These are phyloP conservation scores for Tardiomyces digboiensis DNA, from an alignment of 1,139 yeast species.

Conservation along the genomic window DNA sequence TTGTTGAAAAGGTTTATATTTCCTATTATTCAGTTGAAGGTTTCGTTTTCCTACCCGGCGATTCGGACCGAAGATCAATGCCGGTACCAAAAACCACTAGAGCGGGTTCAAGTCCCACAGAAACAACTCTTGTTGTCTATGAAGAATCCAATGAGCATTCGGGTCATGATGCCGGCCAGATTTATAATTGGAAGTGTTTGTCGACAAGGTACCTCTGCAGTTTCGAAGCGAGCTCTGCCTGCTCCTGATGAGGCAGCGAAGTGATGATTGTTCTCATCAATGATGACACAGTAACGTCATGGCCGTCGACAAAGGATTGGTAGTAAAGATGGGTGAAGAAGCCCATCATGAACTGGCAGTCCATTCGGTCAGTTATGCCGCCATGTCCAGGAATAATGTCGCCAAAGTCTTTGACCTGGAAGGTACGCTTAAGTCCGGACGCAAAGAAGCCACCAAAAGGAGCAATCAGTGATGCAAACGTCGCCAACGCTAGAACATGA, in stretches of 20 bases:
- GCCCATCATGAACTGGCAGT: conserved; percentile 97
- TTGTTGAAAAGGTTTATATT: too few species aligned
- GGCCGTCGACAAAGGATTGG: conserved; percentile 66
- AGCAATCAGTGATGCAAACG: conserved; percentile 95
- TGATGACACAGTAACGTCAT: conserved; percentile 54
- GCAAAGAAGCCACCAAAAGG: conserved; percentile 99
- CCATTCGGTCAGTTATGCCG: conserved; percentile 95
- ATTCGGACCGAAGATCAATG: too few species aligned
- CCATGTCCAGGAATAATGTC: conserved; percentile 98
- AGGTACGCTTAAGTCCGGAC: conserved; percentile 94
- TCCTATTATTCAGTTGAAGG: too few species aligned
- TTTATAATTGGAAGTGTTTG: neutral
- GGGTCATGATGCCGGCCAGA: too few species aligned
- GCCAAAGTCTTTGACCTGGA: conserved; percentile 88
- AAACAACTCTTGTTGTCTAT: too few species aligned
- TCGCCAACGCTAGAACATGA: conserved; percentile 78
- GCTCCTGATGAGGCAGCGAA: conserved; percentile 33
- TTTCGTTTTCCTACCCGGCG: too few species aligned
- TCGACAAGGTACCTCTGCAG: conserved; percentile 46
- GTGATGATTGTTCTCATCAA: neutral
- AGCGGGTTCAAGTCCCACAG: too few species aligned
- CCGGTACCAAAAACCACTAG: too few species aligned
- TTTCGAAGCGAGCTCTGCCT: conserved; percentile 50
- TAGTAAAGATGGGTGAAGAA: conserved; percentile 87
- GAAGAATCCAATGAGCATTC: too few species aligned